Evolutionary conservation across 2,329 filamentous ascomycete genomes (phyloP).

Genomic region (Monosporascus sp.): DNA sequence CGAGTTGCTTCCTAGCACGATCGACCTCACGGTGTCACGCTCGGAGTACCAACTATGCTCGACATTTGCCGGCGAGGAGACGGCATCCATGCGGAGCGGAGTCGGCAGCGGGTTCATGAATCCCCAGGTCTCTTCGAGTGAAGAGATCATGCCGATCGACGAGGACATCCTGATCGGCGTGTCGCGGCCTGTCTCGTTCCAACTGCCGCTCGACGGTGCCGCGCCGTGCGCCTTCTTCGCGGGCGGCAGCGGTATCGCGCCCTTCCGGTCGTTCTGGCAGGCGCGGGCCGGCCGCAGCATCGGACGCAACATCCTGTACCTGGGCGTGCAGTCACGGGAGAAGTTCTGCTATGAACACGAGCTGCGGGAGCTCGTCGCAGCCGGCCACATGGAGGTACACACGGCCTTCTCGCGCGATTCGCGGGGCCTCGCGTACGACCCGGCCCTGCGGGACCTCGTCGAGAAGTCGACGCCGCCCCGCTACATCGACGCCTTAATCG

Average conservation of each 20-base stretch:
- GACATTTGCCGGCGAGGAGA: slow-evolving; percentile 29
- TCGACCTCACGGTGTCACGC: slow-evolving; percentile 47
- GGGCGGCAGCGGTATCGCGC: slow-evolving; percentile 48
- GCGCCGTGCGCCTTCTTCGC: slow-evolving; percentile 49
- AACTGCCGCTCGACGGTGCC: slow-evolving; percentile 44
- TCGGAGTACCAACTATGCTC: slow-evolving; percentile 44
- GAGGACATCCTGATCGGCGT: slow-evolving; percentile 48
- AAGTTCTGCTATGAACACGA: slow-evolving; percentile 48
- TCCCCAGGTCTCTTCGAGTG: slow-evolving; percentile 31
- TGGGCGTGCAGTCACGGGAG: slow-evolving; percentile 47
- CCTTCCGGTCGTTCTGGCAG: slow-evolving; percentile 51
- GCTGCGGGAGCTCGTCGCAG: slow-evolving; percentile 39
- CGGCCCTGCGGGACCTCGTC: slow-evolving; percentile 35
- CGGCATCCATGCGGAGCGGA: slow-evolving; percentile 33
- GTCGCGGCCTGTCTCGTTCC: slow-evolving; percentile 46
- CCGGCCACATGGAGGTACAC: slow-evolving; percentile 46
- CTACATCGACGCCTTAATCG: slow-evolving; percentile 47
- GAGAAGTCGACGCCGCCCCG: slow-evolving; percentile 44
- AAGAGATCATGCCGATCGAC: slow-evolving; percentile 31
- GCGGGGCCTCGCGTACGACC: slow-evolving; percentile 41
- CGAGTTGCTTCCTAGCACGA: slow-evolving; percentile 44
- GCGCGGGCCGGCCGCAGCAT: slow-evolving; percentile 18
- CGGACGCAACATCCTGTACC: slow-evolving; percentile 43
- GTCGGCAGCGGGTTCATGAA: slow-evolving; percentile 53
- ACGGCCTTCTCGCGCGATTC: slow-evolving; percentile 48